These are phyloP conservation scores for Parafenestella ontariensis DNA, from an alignment of 2,329 filamentous ascomycete species.

Conservation along the genomic window DNA sequence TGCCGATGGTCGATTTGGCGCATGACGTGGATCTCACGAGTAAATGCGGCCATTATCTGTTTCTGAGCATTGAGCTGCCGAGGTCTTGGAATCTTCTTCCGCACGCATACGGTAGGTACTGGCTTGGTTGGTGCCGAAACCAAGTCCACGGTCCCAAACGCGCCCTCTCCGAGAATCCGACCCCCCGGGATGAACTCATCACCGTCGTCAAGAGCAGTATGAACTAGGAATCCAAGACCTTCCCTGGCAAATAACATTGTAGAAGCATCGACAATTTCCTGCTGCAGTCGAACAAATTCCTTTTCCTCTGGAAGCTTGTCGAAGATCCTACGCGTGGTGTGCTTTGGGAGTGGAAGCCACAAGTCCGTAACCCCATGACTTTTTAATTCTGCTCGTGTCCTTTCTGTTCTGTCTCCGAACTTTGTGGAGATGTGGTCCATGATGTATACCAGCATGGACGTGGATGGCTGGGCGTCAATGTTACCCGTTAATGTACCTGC, in stretches of 20 bases:
- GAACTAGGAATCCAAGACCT: not conserved
- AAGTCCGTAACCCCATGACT: slow-evolving; percentile 9
- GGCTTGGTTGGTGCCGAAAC: not conserved
- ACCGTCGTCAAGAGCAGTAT: slow-evolving; percentile 12
- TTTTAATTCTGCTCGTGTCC: not conserved
- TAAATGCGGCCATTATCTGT: slow-evolving; percentile 19
- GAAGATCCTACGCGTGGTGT: slow-evolving; percentile 9
- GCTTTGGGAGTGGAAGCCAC: slow-evolving; percentile 18
- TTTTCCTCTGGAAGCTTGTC: not conserved
- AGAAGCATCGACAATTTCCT: not conserved
- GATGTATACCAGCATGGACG: not conserved
- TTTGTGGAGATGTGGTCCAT: not conserved
- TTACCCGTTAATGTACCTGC: too few species aligned
- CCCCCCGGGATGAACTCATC: slow-evolving; percentile 7
- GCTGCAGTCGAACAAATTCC: slow-evolving; percentile 1
- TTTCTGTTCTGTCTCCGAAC: not conserved
- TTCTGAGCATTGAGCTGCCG: slow-evolving; percentile 15
- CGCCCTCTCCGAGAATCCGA: slow-evolving; percentile 12
- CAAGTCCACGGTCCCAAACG: slow-evolving; percentile 12
- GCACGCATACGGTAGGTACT: slow-evolving; percentile 8
- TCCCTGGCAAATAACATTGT: not conserved
- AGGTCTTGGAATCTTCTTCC: slow-evolving; percentile 17
- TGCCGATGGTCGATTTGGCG: slow-evolving; percentile 20
- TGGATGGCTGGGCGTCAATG: not conserved
- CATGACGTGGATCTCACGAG: slow-evolving; percentile 23